A percentile compares a stretch with the other conserved stretches of the same genome.
Evolutionary conservation across 768 basidiomycete species (phyloP).

Genomic region (Leccinum imitatum): DNA sequence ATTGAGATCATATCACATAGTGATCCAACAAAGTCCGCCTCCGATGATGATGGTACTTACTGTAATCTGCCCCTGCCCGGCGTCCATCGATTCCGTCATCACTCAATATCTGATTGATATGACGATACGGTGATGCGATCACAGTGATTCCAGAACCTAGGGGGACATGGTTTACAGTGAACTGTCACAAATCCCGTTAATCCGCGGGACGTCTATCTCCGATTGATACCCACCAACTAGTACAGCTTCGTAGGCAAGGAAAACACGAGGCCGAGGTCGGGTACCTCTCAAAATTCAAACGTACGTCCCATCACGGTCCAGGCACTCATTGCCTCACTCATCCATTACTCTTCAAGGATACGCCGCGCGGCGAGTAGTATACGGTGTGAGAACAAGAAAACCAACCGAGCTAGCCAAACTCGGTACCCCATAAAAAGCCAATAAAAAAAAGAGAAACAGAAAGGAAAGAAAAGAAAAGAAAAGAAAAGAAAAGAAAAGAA

Average conservation of each 20-base stretch:
- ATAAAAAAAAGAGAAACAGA: background rate
- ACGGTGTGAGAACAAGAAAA: background rate
- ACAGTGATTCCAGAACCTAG: background rate
- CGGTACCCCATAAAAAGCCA: background rate
- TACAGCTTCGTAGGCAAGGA: background rate
- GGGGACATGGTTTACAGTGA: too few species aligned
- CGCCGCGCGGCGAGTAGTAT: background rate
- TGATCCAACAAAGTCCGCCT: background rate
- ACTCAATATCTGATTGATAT: background rate
- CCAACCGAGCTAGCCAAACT: background rate
- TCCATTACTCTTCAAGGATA: background rate
- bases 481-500: background rate
- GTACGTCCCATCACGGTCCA: background rate
- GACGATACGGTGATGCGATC: background rate
- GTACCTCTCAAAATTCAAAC: background rate
- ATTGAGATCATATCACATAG: too few species aligned
- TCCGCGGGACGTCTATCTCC: too few species aligned
- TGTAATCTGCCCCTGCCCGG: background rate
- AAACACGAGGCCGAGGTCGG: background rate
- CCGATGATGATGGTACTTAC: background rate
- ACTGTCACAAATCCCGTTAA: too few species aligned
- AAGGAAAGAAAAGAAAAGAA: background rate
- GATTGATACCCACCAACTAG: too few species aligned
- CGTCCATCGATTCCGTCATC: background rate
- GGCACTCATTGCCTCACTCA: too few species aligned